phyloP scores from a whole-genome alignment of 257 asterid species.

The Euphrasia confusa region DNA sequence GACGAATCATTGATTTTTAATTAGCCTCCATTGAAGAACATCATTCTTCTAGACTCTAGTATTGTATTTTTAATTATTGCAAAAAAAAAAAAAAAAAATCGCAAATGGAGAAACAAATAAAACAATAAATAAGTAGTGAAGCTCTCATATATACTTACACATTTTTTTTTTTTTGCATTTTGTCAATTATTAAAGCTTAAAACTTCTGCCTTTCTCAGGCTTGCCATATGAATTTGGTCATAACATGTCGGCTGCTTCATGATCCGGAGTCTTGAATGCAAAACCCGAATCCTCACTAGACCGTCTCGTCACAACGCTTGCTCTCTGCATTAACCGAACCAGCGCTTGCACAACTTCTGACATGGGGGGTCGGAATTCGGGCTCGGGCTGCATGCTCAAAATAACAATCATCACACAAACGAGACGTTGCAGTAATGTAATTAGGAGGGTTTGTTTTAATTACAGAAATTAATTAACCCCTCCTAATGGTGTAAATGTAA shows the following conservation, averaged over 20 bases:
- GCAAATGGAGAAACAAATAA: slow-evolving; percentile 3
- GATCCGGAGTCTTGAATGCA: slow-evolving; percentile 63
- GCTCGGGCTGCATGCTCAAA: slow-evolving; percentile 70
- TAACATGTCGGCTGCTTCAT: slow-evolving; percentile 54
- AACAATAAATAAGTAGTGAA: not conserved
- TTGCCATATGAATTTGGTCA: slow-evolving; percentile 31
- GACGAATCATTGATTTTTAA: too few species aligned
- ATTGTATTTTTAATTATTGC: not conserved
- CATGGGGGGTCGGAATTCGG: slow-evolving; percentile 97
- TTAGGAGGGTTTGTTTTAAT: not conserved
- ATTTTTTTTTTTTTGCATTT: slow-evolving; percentile 35
- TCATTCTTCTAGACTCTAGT: too few species aligned
- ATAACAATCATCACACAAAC: not conserved
- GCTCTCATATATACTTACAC: slow-evolving; percentile 25
- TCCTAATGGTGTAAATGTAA: not conserved
- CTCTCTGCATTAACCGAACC: slow-evolving; percentile 88
- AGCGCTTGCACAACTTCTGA: slow-evolving; percentile 96
- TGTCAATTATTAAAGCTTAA: slow-evolving; percentile 12
- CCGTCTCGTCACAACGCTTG: slow-evolving; percentile 60
- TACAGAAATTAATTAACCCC: not conserved
- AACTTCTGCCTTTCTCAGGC: not conserved
- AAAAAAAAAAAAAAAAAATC: not conserved
- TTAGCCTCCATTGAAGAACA: too few species aligned
- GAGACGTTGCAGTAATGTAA: not conserved
- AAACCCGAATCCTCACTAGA: slow-evolving; percentile 74